Evolutionary conservation across 1,139 yeast species (phyloP).

Genomic region (Yamadazyma spencermartinsiae): DNA sequence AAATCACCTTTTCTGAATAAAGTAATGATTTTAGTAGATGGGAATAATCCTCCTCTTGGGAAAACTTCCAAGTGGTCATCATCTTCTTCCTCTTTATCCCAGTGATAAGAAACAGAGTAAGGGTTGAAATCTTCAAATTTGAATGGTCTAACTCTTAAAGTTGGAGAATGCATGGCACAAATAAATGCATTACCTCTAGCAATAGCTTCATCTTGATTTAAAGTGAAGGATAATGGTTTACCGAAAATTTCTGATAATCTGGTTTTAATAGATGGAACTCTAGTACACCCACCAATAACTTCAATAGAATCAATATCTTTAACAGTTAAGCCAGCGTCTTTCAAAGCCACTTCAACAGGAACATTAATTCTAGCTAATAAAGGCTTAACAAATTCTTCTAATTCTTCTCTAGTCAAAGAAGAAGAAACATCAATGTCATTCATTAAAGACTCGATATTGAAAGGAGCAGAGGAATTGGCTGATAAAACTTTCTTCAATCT

Average conservation of each 20-base stretch:
- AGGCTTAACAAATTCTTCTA: slow-evolving; percentile 87
- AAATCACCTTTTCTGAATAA: slow-evolving; percentile 91
- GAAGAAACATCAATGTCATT: slow-evolving; percentile 95
- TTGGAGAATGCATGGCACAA: slow-evolving; percentile 99
- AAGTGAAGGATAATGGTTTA: slow-evolving; percentile 87
- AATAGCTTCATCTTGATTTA: slow-evolving; percentile 98
- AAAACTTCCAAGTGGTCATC: slow-evolving; percentile 93
- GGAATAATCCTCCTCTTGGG: slow-evolving; percentile 92
- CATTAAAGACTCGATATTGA: slow-evolving; percentile 95
- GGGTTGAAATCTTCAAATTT: slow-evolving; percentile 95
- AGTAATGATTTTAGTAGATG: slow-evolving; percentile 93
- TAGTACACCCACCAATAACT: slow-evolving; percentile 96
- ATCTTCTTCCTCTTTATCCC: slow-evolving; percentile 94
- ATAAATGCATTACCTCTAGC: slow-evolving; percentile 99
- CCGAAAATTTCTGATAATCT: slow-evolving; percentile 79
- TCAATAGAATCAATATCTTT: slow-evolving; percentile 88
- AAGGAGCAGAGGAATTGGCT: slow-evolving; percentile 93
- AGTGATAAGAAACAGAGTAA: slow-evolving; percentile 88
- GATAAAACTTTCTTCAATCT: slow-evolving; percentile 92
- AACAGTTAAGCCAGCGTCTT: slow-evolving; percentile 69
- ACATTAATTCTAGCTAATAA: slow-evolving; percentile 70
- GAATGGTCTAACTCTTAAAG: slow-evolving; percentile 97
- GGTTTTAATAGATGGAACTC: slow-evolving; percentile 92
- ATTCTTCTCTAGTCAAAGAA: slow-evolving; percentile 84
- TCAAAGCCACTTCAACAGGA: slow-evolving; percentile 82